phyloP scores from a whole-genome alignment of 2,329 filamentous ascomycete species.

The Pseudogymnoascus verrucosus region DNA sequence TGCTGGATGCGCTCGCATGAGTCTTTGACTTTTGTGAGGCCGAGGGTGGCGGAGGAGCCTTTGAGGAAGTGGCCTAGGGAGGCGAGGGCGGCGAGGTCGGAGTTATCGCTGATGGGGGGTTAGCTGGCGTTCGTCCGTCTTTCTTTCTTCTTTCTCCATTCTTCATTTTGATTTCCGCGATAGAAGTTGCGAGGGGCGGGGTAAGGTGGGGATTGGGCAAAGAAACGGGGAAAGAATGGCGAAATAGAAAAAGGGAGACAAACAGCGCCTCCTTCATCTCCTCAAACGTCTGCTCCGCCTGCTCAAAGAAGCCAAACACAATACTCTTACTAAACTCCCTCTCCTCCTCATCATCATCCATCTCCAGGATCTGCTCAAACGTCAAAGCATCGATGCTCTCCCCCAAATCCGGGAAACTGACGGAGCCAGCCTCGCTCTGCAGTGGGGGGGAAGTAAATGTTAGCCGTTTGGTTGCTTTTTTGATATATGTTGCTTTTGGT shows the following conservation, averaged over 20 bases:
- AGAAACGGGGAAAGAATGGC: background rate
- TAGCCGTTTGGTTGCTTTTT: background rate
- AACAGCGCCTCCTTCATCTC: slow-evolving; percentile 82
- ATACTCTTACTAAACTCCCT: slow-evolving; percentile 84
- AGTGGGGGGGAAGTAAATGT: background rate
- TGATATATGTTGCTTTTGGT: too few relatives aligned
- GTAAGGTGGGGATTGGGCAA: too few relatives aligned
- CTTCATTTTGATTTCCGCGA: too few relatives aligned
- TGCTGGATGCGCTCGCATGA: slow-evolving; percentile 96
- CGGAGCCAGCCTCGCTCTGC: slow-evolving; percentile 28
- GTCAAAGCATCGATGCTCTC: slow-evolving; percentile 71
- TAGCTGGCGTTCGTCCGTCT: too few relatives aligned
- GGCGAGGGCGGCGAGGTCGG: slow-evolving; percentile 68
- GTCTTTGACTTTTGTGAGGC: slow-evolving; percentile 83
- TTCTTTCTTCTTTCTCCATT: too few relatives aligned
- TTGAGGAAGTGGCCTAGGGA: slow-evolving; percentile 92
- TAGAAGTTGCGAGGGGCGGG: too few relatives aligned
- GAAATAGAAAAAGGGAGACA: slow-evolving; percentile 32
- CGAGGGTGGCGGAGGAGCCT: slow-evolving; percentile 90
- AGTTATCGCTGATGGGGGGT: slow-evolving; percentile 25
- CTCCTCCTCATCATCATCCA: slow-evolving; percentile 86
- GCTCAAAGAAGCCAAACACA: slow-evolving; percentile 86
- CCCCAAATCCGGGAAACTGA: slow-evolving; percentile 47
- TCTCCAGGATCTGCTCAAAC: slow-evolving; percentile 94
- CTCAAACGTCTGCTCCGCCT: slow-evolving; percentile 76